phyloP scores from a whole-genome alignment of 129 eudicot genomes.

The Escallonia rubra region DNA sequence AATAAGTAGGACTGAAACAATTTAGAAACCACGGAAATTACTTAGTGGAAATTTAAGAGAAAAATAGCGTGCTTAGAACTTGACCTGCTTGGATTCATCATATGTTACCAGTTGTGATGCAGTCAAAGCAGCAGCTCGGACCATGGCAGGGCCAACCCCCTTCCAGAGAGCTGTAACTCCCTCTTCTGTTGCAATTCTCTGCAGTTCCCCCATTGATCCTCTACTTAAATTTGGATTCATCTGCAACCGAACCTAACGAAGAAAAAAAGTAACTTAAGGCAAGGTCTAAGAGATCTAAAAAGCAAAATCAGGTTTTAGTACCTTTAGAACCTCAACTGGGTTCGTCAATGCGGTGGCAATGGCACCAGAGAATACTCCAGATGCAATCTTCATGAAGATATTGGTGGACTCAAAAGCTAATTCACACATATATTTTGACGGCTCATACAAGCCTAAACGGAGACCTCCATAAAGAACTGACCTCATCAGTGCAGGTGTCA shows the following conservation, averaged over 20 bases:
- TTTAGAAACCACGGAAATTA: constrained; percentile 8
- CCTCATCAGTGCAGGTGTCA: constrained; percentile 92
- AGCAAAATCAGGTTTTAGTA: constrained; percentile 8
- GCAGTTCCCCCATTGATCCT: constrained; percentile 63
- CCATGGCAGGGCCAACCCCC: constrained; percentile 97
- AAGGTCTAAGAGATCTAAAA: constrained; percentile 1
- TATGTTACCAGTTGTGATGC: constrained; percentile 93
- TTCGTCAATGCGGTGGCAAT: constrained; percentile 92
- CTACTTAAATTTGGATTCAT: constrained; percentile 45
- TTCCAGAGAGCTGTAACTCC: constrained; percentile 90
- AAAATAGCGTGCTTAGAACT: constrained; percentile 17
- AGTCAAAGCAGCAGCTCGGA: constrained; percentile 91
- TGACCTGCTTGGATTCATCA: constrained; percentile 93
- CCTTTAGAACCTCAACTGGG: constrained; percentile 89
- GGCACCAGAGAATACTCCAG: constrained; percentile 97
- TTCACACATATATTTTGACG: constrained; percentile 85
- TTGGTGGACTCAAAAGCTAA: constrained; percentile 98
- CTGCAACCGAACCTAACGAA: constrained; percentile 73
- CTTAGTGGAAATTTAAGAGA: constrained; percentile 7
- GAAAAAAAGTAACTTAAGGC: constrained; percentile 10
- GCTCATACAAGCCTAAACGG: constrained; percentile 99
- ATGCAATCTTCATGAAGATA: constrained; percentile 88
- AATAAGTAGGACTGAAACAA: not conserved
- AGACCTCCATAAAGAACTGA: constrained; percentile 99
- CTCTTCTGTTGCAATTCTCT: constrained; percentile 59